Conservation (phyloP, 208 protist genomes). For the Acanthamoeba triangularis region DNA sequence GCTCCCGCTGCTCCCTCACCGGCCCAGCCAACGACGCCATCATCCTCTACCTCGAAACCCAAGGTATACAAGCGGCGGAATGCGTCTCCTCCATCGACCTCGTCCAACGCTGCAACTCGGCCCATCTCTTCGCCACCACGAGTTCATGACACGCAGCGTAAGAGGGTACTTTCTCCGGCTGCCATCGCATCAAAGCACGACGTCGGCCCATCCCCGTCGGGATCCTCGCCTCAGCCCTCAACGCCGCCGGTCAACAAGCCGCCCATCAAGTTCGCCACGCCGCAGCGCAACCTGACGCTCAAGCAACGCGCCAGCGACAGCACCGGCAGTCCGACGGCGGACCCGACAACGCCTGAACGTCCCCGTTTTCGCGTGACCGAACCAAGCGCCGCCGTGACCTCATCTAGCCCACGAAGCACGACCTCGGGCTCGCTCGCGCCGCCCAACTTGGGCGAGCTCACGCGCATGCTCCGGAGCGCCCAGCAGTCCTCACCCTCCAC, state of each 20-base stretch:
- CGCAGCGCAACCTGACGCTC: background rate
- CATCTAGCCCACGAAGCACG: background rate
- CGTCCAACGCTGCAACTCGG: too few relatives aligned
- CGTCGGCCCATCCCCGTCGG: background rate
- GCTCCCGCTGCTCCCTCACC: background rate
- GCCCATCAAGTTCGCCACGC: slow-evolving; percentile 48
- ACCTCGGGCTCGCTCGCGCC: slow-evolving; percentile 4
- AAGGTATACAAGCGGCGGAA: background rate
- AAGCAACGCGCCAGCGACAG: background rate
- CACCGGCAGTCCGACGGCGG: background rate
- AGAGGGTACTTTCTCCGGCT: too few relatives aligned
- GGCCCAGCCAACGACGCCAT: background rate
- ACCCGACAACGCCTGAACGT: background rate
- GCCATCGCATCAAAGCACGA: background rate
- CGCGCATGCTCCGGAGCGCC: background rate
- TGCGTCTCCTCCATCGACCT: background rate
- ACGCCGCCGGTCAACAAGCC: background rate
- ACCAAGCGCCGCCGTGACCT: background rate
- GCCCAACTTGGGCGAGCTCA: slow-evolving; percentile 31
- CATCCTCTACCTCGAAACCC: background rate
- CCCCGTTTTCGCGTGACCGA: background rate
- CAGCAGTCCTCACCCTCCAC: background rate
- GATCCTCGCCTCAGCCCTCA: background rate
- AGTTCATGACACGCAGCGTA: too few relatives aligned
- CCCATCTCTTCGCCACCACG: too few relatives aligned